phyloP scores from a whole-genome alignment of 345 rosid species.

The Xanthoceras sorbifolium region DNA sequence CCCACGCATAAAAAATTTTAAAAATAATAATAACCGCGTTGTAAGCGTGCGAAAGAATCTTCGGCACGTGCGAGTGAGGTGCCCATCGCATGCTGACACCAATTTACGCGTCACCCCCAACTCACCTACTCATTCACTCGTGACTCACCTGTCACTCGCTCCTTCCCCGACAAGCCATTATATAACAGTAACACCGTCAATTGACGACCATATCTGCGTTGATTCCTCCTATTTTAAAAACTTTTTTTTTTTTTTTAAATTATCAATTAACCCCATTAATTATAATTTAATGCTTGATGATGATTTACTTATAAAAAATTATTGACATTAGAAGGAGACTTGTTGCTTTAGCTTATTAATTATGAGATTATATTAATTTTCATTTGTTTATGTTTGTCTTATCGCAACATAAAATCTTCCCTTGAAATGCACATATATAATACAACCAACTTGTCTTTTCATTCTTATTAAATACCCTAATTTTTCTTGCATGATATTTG shows the following conservation, averaged over 20 bases:
- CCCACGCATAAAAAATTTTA: no score
- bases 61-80: constrained; percentile 18
- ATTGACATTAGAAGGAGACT: background rate
- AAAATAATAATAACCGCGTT: constrained; percentile 19
- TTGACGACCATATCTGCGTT: background rate
- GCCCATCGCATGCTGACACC: constrained; percentile 35
- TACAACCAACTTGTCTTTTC: background rate
- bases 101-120: constrained; percentile 37
- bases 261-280: background rate
- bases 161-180: constrained; percentile 42
- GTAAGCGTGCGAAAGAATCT: constrained; percentile 24
- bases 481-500: no score
- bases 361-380: background rate
- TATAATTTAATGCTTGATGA: background rate
- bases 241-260: background rate
- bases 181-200: constrained; percentile 24
- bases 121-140: background rate
- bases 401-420: background rate
- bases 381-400: background rate
- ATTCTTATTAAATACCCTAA: background rate
- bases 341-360: background rate
- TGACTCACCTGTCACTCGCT: background rate
- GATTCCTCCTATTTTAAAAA: background rate
- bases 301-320: background rate
- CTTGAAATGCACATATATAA: background rate